Base-by-base conservation (phyloP, 192 early-diverging fungal species). In the Kickxella alabastrina region DNA sequence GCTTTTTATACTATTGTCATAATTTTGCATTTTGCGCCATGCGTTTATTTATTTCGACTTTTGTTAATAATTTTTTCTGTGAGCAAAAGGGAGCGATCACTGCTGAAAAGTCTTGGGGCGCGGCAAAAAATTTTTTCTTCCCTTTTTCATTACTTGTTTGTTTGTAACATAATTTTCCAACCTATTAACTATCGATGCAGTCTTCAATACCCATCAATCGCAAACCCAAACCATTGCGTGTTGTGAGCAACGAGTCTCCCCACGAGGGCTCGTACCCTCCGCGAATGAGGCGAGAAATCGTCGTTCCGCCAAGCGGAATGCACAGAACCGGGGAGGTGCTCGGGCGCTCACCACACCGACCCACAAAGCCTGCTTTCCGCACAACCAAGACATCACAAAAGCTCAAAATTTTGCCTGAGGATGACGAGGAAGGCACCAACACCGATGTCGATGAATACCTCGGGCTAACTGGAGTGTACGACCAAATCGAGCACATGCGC, bases 331-430 rank as follows among this genome's bases (percentile, higher is more conserved):
- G 54, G 10, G 73, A 76, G 41, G 37, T 29, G 17, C 13, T 52
- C 3, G 54, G 60, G 10, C 45, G 61, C 21, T 49, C 60, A 25
- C 56, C 65, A 2, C 52, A 64, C 35, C 54, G 65, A 15, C 24
- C 47, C 48, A 36, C 71, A 25, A 83, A 85, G 72, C 80, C 83
- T 24, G 87, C 87, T 18, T 87, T 86, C 61, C 80, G 93, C 49
- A 95, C 91, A 15, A 90, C 92, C 35, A 95, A 95, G 65, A 90
- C 83, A n/a, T 89, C 90, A 31, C 90, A 92, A 62, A 95, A 95
- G 77, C 71, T 95, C 17, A 88, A 85, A n/a, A 70, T 95, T 17
- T 86, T 95, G 37, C 93, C 93, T 1, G 85, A 87, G 38, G 66
- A 90, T 17, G 83, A 82, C 31, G 80, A 84, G 14, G 49, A 32